Evolutionary conservation across 805 yeast genomes (phyloP), one percentile per base, ranked within the genome.

Genomic region (Candida saitoana): DNA sequence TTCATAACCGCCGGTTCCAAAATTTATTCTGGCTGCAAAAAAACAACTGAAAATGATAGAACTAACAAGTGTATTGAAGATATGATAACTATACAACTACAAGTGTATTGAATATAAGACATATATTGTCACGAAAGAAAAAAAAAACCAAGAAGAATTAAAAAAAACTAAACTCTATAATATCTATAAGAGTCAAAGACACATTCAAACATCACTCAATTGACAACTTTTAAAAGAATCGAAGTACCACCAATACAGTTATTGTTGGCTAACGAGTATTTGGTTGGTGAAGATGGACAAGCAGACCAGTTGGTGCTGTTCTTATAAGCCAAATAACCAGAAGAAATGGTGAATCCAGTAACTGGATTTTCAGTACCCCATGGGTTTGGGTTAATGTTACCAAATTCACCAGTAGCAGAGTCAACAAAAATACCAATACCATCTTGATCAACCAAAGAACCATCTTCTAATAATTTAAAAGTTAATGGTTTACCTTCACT

Each of bases 291-390:
- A 27, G 61, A 49, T 29, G 70, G 67, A 43, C 70, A 64, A 27
- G 74, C 74, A 29, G 57, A 54, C 61, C 71, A 74, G 31, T 52
- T 62, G 19, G 55, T 48, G 22, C 58, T 48, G 35, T 64, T 67
- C 29, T 61, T 45, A 53, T 57, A 67, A 3, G 50, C 49, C 54
- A 75, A 62, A 52, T 60, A 49, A 29, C 69, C 73, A 35, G 60
- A 54, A 5, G 50, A 20, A 48, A 75, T 60, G 18, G 71, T 49
- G 52, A 70, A 76, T 3, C 73, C 69, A 15, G 62, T 45, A 24
- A 71, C 56, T 36, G 71, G 62, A 15, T 54, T 55, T 45, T 56
- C 51, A 22, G 58, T 45, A 34, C 65, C 65, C 43, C 51, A 57
- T n/a, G 67, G 65, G 32, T 56, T 60, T n/a, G 38, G 38, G 18